Conservation (phyloP, 352 stramenopile genomes). For the Peronosclerospora sorghi region DNA sequence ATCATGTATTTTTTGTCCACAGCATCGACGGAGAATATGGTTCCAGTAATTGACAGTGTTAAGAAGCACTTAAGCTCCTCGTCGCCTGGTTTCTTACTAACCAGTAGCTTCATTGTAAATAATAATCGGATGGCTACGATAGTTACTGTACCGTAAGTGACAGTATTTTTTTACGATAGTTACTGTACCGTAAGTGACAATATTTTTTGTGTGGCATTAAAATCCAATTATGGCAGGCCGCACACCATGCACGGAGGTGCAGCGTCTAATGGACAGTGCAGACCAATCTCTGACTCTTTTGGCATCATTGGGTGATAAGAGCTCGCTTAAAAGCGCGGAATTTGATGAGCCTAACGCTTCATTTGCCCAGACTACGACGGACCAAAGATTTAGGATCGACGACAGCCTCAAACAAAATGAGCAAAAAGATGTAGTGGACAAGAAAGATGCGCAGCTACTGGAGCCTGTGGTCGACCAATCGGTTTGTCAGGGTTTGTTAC, state of each 20-base stretch:
- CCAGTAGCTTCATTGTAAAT: constrained; percentile 51
- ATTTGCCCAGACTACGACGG: neutral
- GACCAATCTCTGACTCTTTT: constrained; percentile 60
- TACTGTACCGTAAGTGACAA: neutral
- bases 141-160: neutral
- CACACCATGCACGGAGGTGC: constrained; percentile 26
- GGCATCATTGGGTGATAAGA: constrained; percentile 41
- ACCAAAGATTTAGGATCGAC: neutral
- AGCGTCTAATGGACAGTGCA: constrained; percentile 68
- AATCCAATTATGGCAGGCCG: neutral
- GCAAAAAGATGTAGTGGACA: neutral
- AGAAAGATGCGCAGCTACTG: constrained; percentile 10
- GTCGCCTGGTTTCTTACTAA: constrained; percentile 41
- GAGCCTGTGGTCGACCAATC: constrained; percentile 40
- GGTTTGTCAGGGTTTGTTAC: constrained; percentile 41
- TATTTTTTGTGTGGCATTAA: neutral
- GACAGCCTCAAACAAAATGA: constrained; percentile 5
- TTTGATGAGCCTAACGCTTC: constrained; percentile 5
- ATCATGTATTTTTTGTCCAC: constrained; percentile 48
- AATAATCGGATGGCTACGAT: neutral
- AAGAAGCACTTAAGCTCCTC: constrained; percentile 83
- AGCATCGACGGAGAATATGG: constrained; percentile 35
- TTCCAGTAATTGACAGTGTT: constrained; percentile 34
- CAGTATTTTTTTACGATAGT: neutral
- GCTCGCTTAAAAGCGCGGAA: constrained; percentile 3